Conservation (phyloP, 352 stramenopile species). For the Globisporangium spiculum region DNA sequence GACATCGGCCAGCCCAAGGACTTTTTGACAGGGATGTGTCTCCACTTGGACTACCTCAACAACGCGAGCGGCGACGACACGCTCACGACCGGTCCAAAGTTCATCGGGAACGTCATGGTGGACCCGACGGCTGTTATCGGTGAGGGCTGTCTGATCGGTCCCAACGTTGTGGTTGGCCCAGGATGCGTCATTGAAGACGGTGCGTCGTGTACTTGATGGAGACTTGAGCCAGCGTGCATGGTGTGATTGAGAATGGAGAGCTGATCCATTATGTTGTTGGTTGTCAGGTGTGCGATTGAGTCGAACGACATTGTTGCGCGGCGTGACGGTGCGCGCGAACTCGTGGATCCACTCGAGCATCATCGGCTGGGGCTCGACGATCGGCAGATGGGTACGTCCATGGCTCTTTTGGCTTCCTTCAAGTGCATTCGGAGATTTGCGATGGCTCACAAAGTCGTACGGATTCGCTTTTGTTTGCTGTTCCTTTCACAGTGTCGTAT, state of each 20-base stretch:
- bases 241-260: not conserved
- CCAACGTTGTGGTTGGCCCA: conserved; percentile 82
- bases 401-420: not conserved
- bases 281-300: conserved; percentile 72
- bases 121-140: conserved; percentile 75
- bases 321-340: conserved; percentile 74
- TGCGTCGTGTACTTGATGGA: conserved; percentile 13
- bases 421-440: not conserved
- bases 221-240: not conserved
- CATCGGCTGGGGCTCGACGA: conserved; percentile 87
- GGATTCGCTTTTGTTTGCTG: not conserved
- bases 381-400: conserved; percentile 73
- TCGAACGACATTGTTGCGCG: conserved; percentile 73
- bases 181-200: conserved; percentile 84
- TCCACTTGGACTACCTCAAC: conserved; percentile 76
- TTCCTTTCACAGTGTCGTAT: conserved; percentile 60
- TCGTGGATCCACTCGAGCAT: conserved; percentile 88
- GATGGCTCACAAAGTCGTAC: not conserved
- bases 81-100: conserved; percentile 64
- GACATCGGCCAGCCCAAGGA: conserved; percentile 90
- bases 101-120: conserved; percentile 86
- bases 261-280: conserved; percentile 3
- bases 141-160: conserved; percentile 76
- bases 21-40: conserved; percentile 84
- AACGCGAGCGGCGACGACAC: conserved; percentile 25